Base-by-base conservation (phyloP, 139 green algal species). In the Micractinium conductrix region DNA sequence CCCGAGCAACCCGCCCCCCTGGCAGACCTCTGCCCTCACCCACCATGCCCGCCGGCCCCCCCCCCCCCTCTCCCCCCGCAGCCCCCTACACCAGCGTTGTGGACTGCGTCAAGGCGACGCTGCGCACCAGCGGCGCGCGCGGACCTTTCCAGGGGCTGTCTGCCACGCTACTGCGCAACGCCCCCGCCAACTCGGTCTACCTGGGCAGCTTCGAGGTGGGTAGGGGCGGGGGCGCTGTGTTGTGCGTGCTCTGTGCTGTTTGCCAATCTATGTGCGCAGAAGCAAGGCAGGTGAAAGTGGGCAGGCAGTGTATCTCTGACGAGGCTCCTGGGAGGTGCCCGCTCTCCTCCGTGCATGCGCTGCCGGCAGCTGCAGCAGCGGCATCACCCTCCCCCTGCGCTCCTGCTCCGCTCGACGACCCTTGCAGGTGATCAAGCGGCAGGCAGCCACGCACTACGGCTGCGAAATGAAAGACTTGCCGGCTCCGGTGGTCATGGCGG, bases 171-270 rank as follows among this genome's bases (percentile, higher is more conserved):
- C 65, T 97, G 76, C 89, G 96, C n/a, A 98, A 99, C 87, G 93
- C 93, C 6, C 96, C 95, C 17, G 96, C 95, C 70, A 98, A 98
- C 79, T 90, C 95, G 4, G 86, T 98, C n/a, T 98, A 98, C 92
- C 91, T 99, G 50, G 96, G 96, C 21, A 94, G 92, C 45, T 99
- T 99, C 74, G 96, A 99, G 86, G 93, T n/a, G n/a, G n/a, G n/a
- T n/a, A n/a, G n/a, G n/a, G n/a, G n/a, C n/a, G n/a, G n/a, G n/a
- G n/a, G n/a, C n/a, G n/a, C n/a, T n/a, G n/a, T n/a, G n/a, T n/a
- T n/a, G n/a, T n/a, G n/a, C n/a, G n/a, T n/a, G n/a, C n/a, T n/a
- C n/a, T n/a, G n/a, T n/a, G n/a, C n/a, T n/a, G n/a, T n/a, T n/a
- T n/a, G n/a, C n/a, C n/a, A n/a, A n/a, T n/a, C n/a, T n/a, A n/a